phyloP scores from a whole-genome alignment of 768 basidiomycete genomes.

The Mycena galericulata region DNA sequence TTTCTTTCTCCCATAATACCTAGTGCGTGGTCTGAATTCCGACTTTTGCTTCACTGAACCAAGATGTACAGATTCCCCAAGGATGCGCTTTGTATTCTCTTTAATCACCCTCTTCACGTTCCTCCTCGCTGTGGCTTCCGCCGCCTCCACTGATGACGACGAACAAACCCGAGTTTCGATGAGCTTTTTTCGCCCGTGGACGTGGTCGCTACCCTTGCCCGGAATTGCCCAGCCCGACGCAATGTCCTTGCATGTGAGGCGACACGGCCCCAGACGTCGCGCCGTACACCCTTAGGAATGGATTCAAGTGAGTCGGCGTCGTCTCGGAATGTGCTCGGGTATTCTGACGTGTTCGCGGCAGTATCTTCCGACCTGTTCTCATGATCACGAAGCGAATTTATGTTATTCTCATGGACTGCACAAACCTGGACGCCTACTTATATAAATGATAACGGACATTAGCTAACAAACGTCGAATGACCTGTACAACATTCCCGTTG shows the following conservation, averaged over 20 bases:
- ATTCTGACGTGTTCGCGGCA: not conserved
- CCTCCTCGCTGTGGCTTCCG: not conserved
- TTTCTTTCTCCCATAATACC: not conserved
- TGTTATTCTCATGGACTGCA: not conserved
- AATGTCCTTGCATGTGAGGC: slow-evolving; percentile 5
- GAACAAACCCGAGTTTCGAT: not conserved
- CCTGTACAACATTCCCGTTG: too few species aligned
- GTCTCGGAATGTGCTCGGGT: not conserved
- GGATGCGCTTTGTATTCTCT: slow-evolving; percentile 20
- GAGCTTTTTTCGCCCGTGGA: slow-evolving; percentile 27
- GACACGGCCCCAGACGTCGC: slow-evolving; percentile 23
- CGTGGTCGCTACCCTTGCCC: slow-evolving; percentile 7
- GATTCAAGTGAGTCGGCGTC: not conserved
- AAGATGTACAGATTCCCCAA: not conserved
- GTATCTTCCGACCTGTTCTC: not conserved
- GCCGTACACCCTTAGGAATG: slow-evolving; percentile 19
- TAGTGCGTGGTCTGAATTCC: not conserved
- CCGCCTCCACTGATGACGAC: not conserved
- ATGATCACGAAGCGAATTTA: not conserved
- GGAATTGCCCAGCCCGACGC: not conserved
- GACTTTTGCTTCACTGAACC: too few species aligned
- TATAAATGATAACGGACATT: too few species aligned
- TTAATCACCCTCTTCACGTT: slow-evolving; percentile 15
- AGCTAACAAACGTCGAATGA: too few species aligned
- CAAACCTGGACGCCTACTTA: not conserved